Percentiles rank a stretch among this genome's conserved stretches.
phyloP scores from a whole-genome alignment of 352 stramenopile genomes.

The Phytophthora gonapodyides region DNA sequence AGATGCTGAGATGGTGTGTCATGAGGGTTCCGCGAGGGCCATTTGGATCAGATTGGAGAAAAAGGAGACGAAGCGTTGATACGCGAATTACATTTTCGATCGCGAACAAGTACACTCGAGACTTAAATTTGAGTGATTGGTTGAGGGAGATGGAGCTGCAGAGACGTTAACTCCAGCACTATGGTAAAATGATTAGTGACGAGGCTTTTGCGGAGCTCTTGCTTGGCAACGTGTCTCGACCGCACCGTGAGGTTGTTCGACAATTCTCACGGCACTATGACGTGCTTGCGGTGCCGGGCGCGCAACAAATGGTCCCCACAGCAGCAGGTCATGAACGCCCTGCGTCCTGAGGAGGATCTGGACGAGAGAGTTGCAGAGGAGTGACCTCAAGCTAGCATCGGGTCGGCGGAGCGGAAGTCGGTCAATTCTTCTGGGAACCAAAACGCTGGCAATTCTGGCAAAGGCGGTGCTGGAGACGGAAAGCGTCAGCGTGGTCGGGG shows the following conservation, averaged over 20 bases:
- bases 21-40: constrained; percentile 1
- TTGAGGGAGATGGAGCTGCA: background rate
- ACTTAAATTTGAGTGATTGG: too few relatives aligned
- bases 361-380: constrained; percentile 4
- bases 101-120: background rate
- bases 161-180: constrained; percentile 2
- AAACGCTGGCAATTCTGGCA: background rate
- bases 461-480: background rate
- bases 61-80: constrained; percentile 16
- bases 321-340: constrained; percentile 7
- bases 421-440: background rate
- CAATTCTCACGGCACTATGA: constrained; percentile 3
- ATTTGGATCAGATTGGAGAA: constrained; percentile 12
- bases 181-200: constrained; percentile 5
- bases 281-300: background rate
- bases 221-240: constrained; percentile 1
- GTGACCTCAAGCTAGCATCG: background rate
- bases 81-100: constrained; percentile 16
- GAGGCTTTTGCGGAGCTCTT: constrained; percentile 4
- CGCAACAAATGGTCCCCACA: background rate
- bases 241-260: constrained; percentile 2
- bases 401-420: background rate
- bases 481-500: background rate
- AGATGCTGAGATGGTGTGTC: constrained; percentile 22
- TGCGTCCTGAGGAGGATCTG: background rate